Conservation (phyloP, 2,329 filamentous ascomycete genomes). For the Cladorrhinum sp. region DNA sequence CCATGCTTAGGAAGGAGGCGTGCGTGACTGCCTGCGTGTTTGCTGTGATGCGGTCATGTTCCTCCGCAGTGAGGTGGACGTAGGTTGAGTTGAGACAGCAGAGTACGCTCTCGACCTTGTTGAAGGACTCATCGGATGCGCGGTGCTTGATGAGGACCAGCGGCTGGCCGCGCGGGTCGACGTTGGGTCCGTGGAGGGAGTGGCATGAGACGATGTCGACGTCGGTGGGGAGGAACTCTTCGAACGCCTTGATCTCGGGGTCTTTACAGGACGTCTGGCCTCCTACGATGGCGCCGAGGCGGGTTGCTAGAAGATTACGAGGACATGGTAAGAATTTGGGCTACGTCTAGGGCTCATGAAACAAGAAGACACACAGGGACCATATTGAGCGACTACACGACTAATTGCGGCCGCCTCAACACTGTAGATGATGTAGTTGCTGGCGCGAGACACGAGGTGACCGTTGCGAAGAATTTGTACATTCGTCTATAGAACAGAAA, state of each 20-base stretch:
- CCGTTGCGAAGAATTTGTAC: conserved; percentile 91
- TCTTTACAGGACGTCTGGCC: conserved; percentile 98
- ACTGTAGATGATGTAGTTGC: conserved; percentile 98
- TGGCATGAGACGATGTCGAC: conserved; percentile 95
- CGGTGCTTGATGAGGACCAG: conserved; percentile 91
- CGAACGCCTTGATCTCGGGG: conserved; percentile 91
- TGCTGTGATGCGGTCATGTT: conserved; percentile 95
- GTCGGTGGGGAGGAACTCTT: conserved; percentile 79
- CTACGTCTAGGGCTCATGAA: conserved; percentile 8
- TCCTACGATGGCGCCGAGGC: conserved; percentile 90
- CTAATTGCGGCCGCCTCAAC: conserved; percentile 93
- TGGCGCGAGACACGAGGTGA: conserved; percentile 89
- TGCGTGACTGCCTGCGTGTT: conserved; percentile 98
- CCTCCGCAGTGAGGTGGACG: conserved; percentile 79
- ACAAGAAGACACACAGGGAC: conserved; percentile 70
- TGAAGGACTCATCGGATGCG: conserved; percentile 71
- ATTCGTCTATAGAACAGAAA: conserved; percentile 61
- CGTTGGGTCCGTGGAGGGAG: conserved; percentile 88
- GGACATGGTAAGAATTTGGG: conserved; percentile 20
- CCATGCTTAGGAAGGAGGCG: conserved; percentile 95
- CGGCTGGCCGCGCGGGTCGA: conserved; percentile 85
- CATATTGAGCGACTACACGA: conserved; percentile 80
- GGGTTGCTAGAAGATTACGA: conserved; percentile 65
- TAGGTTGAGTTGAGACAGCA: conserved; percentile 80
- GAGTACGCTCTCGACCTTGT: conserved; percentile 77